Base-by-base conservation (phyloP, 441 rosid species). In the Eutrema salsugineum region DNA sequence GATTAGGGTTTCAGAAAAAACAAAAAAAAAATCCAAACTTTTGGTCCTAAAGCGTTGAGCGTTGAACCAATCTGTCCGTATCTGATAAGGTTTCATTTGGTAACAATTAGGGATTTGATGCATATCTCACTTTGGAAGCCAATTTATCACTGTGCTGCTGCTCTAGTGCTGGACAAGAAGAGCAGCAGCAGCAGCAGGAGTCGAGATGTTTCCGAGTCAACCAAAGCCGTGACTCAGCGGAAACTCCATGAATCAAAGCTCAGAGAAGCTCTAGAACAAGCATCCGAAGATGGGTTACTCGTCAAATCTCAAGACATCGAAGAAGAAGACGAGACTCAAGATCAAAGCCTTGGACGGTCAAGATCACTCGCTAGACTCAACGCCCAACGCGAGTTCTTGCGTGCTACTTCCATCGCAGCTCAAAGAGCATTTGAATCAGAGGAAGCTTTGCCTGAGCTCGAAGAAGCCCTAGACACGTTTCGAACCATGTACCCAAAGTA, bases 61-160 rank as follows among this genome's bases (percentile, higher is more conserved):
- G 11, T 32, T 32, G 14, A 33, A 15, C 32, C 32, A 24, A 22
- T 28, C 19, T n/a, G 4, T 5, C 22, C 7, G 39, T 44, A 20
- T 38, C 49, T 66, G 38, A 66, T 51, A 24, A 15, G 71, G 33
- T 30, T 51, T 62, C 11, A 3, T 48, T 47, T 33, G 14, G 14
- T 19, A 11, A 10, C 3, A 39, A 5, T 60, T 42, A 62, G 68
- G 71, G 51, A 48, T 71, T 71, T 66, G 63, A 77, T 88, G 93
- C 90, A 86, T 84, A 84, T 88, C 77, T 85, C 93, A 79, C 83
- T 88, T 49, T 88, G 90, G 93, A 88, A 84, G 81, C 93, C 93
- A 42, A 80, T 88, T 68, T 83, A 87, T 38, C 87, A 84, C 69
- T 88, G 86, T 66, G 93, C 88, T 59, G 83, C 90, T 58, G 87